Conservation (phyloP, 2,329 filamentous ascomycete species). For the Pyricularia pennisetigena region DNA sequence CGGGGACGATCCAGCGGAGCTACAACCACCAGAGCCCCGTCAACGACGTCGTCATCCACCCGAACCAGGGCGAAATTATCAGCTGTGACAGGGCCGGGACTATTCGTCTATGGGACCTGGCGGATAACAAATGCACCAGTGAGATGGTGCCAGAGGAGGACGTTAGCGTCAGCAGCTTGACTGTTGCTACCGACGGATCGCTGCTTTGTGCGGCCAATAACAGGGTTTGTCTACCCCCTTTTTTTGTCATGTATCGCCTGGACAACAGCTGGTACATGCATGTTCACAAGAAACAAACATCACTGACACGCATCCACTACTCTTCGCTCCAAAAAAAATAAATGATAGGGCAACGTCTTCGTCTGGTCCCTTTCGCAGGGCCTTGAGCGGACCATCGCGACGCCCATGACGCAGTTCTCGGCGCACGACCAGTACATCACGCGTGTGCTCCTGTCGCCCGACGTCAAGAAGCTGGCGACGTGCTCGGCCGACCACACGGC, state of each 20-base stretch:
- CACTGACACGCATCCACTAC: not conserved
- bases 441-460: conserved; percentile 80
- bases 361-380: conserved; percentile 90
- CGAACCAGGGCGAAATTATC: conserved; percentile 96
- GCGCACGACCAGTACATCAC: conserved; percentile 92
- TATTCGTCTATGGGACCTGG: conserved; percentile 91
- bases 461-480: conserved; percentile 88
- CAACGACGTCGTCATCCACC: conserved; percentile 98
- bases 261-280: not conserved
- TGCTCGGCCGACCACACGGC: conserved; percentile 90
- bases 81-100: conserved; percentile 90
- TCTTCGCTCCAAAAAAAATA: conserved; percentile 9
- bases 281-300: not conserved
- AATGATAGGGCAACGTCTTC: conserved; percentile 77
- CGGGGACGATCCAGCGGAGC: conserved; percentile 78
- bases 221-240: conserved; percentile 41
- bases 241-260: not conserved
- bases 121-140: conserved; percentile 94
- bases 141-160: conserved; percentile 95
- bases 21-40: conserved; percentile 84
- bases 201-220: conserved; percentile 92
- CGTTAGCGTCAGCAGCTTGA: conserved; percentile 86
- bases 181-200: conserved; percentile 87
- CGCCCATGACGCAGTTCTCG: conserved; percentile 80
- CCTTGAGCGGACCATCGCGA: conserved; percentile 70